Evolutionary conservation across 108 stramenopile species (phyloP).

Genomic region (Discostella pseudostelligera): DNA sequence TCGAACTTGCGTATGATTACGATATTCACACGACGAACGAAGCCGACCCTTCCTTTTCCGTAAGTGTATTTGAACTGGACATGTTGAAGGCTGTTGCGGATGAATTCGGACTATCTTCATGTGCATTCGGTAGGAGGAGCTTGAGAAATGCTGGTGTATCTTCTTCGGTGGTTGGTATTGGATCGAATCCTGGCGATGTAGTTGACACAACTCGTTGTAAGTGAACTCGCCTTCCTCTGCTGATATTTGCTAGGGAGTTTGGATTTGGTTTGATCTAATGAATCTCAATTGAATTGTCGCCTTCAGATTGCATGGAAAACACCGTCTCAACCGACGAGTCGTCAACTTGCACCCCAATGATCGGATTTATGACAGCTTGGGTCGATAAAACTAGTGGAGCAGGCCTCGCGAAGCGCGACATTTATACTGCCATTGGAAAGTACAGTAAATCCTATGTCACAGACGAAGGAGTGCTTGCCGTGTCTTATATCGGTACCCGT

Average conservation of each 20-base stretch:
- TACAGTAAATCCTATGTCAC: constrained; percentile 8
- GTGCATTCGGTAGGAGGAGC: no score
- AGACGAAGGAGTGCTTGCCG: not conserved
- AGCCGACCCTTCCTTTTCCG: no score
- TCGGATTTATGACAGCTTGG: constrained; percentile 32
- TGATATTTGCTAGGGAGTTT: not conserved
- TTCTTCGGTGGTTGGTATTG: constrained; percentile 8
- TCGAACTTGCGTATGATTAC: no score
- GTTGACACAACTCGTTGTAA: constrained; percentile 5
- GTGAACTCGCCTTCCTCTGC: not conserved
- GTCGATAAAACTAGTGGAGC: not conserved
- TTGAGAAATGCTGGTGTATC: not conserved
- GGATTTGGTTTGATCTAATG: not conserved
- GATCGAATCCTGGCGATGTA: constrained; percentile 17
- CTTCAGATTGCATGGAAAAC: constrained; percentile 9
- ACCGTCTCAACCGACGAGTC: not conserved
- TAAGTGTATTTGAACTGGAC: no score
- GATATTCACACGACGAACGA: no score
- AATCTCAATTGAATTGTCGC: not conserved
- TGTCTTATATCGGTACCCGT: constrained; percentile 14
- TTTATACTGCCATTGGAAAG: constrained; percentile 17
- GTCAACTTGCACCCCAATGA: constrained; percentile 16
- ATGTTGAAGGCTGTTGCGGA: no score
- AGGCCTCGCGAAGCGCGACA: constrained; percentile 8
- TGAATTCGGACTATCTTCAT: no score